Evolutionary conservation across 306 rosid species (phyloP), one percentile per base, ranked within the genome.

Genomic region (Inga leiocalycina): DNA sequence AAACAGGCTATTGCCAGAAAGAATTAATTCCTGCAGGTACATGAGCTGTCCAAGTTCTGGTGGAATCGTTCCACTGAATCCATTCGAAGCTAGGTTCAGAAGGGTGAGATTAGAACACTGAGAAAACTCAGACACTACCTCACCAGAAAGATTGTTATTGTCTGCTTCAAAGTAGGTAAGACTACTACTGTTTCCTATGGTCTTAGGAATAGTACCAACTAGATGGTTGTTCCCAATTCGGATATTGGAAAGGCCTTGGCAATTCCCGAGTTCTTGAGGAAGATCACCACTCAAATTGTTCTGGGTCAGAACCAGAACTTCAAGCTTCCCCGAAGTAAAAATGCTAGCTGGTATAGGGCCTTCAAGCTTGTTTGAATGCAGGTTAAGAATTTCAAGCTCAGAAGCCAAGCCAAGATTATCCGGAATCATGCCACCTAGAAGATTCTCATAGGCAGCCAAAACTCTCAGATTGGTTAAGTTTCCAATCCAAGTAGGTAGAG

Each of bases 121-220:
- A 12, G 98, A 79, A 81, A 97, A 91, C 71, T 92, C 91, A 2
- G 97, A 56, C 32, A 83, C 90, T 74, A 97, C 16, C 83, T 89
- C 91, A 44, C 97, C 98, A 34, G 98, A 97, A 77, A 97, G 94
- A 83, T 92, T 88, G 85, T 94, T 97, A 34, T 88, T 86, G 79
- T 97, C 97, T 2, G 95, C 99, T 88, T 97, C 99, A 81, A 97
- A 97, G 92, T 97, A 97, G 43, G 99, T 93, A 41, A 97, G 97
- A 89, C 99, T 86, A 85, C 94, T 97, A 75, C 94, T 85, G 85
- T 94, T 94, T 75, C 98, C 98, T 75, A 44, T 27, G 59, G n/a
- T 79, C 82, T 87, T 87, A 37, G 90, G 90, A 68, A 88, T 82
- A 85, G 74, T 66, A 57, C 90, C 90, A 48, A 67, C 79, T 17